These are phyloP conservation scores for Pestalotiopsis sp. DNA, from an alignment of 2,329 filamentous ascomycete genomes.

Conservation along the genomic window DNA sequence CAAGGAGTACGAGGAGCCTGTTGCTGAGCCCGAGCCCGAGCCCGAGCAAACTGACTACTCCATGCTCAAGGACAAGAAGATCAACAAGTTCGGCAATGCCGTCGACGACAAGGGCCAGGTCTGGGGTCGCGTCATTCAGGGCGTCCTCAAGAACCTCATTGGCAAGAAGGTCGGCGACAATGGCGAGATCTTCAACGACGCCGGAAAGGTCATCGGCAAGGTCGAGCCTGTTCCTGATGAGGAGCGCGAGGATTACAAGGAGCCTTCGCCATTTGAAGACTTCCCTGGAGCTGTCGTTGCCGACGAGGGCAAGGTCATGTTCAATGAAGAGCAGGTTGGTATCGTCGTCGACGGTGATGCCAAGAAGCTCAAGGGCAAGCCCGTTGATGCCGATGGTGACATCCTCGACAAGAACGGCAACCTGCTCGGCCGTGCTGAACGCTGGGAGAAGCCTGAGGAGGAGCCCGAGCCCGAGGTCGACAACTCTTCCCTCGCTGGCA, in stretches of 20 bases:
- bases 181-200: constrained; percentile 73
- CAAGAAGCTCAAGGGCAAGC: constrained; percentile 65
- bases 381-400: constrained; percentile 71
- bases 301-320: constrained; percentile 54
- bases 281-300: constrained; percentile 59
- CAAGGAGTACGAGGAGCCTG: constrained; percentile 34
- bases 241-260: constrained; percentile 51
- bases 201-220: constrained; percentile 68
- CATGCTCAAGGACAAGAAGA: constrained; percentile 53
- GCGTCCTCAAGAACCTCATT: constrained; percentile 64
- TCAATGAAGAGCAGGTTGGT: constrained; percentile 58
- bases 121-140: constrained; percentile 66
- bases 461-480: constrained; percentile 57
- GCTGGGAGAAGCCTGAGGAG: constrained; percentile 58
- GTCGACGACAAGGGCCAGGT: constrained; percentile 55
- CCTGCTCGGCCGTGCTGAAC: constrained; percentile 67
- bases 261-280: constrained; percentile 58
- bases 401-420: constrained; percentile 71
- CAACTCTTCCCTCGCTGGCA: constrained; percentile 67
- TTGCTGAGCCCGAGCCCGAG: constrained; percentile 30
- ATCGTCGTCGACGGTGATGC: constrained; percentile 66
- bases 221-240: constrained; percentile 64
- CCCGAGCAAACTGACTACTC: constrained; percentile 47
- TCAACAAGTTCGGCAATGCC: constrained; percentile 63
- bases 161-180: constrained; percentile 67